phyloP scores from a whole-genome alignment of 2,329 filamentous ascomycete species.

The Myriangium duriaei region DNA sequence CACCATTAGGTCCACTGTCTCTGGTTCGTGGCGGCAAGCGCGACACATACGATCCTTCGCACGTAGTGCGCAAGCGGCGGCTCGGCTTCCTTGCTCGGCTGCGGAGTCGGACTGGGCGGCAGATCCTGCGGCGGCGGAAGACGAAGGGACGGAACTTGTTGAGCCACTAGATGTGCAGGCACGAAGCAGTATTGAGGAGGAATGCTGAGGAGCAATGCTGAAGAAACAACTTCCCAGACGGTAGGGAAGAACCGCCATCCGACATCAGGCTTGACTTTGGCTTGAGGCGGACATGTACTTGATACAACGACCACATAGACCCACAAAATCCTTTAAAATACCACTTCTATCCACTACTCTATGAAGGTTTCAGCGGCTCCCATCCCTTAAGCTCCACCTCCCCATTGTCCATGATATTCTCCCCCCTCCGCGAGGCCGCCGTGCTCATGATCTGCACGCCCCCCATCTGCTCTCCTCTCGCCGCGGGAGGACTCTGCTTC shows the following conservation, averaged over 20 bases:
- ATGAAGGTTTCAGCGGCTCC: conserved; percentile 19
- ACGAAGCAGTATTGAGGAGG: no score
- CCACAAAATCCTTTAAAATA: not conserved
- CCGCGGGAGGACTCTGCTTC: not conserved
- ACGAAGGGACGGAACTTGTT: conserved; percentile 40
- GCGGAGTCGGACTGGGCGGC: conserved; percentile 40
- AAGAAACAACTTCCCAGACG: no score
- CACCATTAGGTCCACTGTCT: conserved; percentile 13
- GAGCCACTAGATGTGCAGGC: conserved; percentile 33
- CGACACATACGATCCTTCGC: conserved; percentile 47
- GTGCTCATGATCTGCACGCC: conserved; percentile 8
- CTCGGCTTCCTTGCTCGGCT: conserved; percentile 47
- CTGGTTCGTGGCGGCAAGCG: conserved; percentile 37
- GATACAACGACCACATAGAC: no score
- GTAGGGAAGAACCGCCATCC: no score
- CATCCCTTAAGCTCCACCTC: conserved; percentile 19
- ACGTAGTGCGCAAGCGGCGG: conserved; percentile 47
- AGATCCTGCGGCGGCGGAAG: conserved; percentile 41
- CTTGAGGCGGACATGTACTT: no score
- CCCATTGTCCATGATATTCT: conserved; percentile 20
- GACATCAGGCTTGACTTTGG: no score
- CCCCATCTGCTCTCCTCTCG: conserved; percentile 6
- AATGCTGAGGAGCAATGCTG: no score
- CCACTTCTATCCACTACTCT: not conserved
- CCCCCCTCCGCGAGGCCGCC: conserved; percentile 16